A percentile compares a stretch with the other conserved stretches of the same genome.
These are phyloP conservation scores for Monilinia laxa DNA, from an alignment of 2,329 filamentous ascomycete genomes.

Conservation along the genomic window DNA sequence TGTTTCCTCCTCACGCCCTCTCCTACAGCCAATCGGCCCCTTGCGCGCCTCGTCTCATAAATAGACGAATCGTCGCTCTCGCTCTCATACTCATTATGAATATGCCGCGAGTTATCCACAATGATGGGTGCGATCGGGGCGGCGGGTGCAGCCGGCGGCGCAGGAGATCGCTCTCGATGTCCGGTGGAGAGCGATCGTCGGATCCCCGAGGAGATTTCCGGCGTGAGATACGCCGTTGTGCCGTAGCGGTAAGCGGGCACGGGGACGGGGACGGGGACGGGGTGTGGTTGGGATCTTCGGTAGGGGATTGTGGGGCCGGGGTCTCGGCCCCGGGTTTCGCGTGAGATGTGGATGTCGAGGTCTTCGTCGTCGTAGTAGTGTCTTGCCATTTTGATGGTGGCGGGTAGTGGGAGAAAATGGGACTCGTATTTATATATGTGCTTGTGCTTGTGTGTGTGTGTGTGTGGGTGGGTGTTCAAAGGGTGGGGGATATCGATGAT, in stretches of 20 bases:
- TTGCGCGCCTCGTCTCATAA: neutral
- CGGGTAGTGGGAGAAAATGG: neutral
- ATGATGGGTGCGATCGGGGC: constrained; percentile 47
- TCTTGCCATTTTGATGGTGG: constrained; percentile 28
- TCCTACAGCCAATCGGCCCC: constrained; percentile 33
- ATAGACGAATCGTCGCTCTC: constrained; percentile 15
- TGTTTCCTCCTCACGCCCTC: neutral
- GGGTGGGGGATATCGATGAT: neutral
- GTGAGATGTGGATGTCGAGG: constrained; percentile 49
- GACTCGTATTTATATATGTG: neutral
- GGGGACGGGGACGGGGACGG: constrained; percentile 25
- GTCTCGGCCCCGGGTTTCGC: constrained; percentile 35
- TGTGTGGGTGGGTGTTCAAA: neutral
- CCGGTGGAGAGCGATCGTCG: constrained; percentile 29
- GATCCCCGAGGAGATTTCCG: constrained; percentile 30
- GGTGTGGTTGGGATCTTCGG: constrained; percentile 33
- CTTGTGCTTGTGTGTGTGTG: neutral
- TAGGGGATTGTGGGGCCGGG: constrained; percentile 42
- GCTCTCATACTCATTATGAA: constrained; percentile 14
- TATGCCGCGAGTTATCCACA: constrained; percentile 51
- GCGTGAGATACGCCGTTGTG: constrained; percentile 28
- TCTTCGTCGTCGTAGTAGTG: constrained; percentile 54
- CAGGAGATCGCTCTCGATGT: constrained; percentile 18
- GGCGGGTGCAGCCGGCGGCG: constrained; percentile 24
- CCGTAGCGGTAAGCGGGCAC: constrained; percentile 25